Conservation (phyloP, 2,329 filamentous ascomycete species). For the Pyrenochaeta sp. region DNA sequence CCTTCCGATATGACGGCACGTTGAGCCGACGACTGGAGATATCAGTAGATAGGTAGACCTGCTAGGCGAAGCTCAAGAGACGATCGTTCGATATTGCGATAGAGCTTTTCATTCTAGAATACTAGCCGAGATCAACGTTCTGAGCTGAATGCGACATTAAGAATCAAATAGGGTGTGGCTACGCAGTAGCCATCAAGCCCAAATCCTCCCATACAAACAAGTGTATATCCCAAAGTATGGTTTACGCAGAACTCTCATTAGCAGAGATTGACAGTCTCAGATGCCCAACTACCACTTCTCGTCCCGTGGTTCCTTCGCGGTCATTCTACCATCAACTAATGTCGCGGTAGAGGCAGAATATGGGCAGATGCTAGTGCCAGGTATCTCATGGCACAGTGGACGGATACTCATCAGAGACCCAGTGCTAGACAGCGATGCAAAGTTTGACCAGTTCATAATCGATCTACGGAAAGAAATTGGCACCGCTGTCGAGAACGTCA, state of each 20-base stretch:
- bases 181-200: background rate
- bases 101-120: background rate
- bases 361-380: constrained; percentile 41
- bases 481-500: constrained; percentile 35
- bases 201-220: background rate
- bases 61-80: background rate
- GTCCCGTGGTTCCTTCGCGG: constrained; percentile 38
- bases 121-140: background rate
- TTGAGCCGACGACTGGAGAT: background rate
- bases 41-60: background rate
- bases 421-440: constrained; percentile 35
- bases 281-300: constrained; percentile 23
- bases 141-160: background rate
- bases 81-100: background rate
- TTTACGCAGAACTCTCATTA: background rate
- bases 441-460: constrained; percentile 42
- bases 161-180: background rate
- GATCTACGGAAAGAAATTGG: constrained; percentile 40
- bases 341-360: constrained; percentile 48
- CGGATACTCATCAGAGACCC: constrained; percentile 44
- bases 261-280: background rate
- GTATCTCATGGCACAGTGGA: constrained; percentile 44
- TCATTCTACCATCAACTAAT: constrained; percentile 47
- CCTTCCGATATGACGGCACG: background rate
- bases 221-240: background rate